These are phyloP conservation scores for Amaranthus tricolor DNA, from an alignment of 179 eudicot species.

Conservation along the genomic window DNA sequence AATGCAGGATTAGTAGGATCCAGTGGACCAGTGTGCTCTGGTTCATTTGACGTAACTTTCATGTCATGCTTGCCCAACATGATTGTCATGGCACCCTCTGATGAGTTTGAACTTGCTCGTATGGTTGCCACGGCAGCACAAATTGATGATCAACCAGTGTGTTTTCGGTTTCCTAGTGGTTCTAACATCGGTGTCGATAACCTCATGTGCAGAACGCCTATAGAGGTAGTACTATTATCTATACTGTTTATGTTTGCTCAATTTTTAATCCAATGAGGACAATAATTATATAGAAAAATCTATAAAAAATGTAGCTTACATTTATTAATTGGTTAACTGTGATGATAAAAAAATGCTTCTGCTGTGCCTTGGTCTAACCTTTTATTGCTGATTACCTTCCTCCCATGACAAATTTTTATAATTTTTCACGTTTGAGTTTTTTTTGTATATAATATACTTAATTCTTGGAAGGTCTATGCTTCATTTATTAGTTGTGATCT, in stretches of 20 bases:
- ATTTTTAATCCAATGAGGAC: background rate
- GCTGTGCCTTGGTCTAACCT: background rate
- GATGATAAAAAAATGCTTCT: background rate
- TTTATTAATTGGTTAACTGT: background rate
- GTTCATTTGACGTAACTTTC: constrained; percentile 78
- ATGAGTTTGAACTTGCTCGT: constrained; percentile 78
- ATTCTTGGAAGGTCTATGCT: background rate
- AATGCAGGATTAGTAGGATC: constrained; percentile 87
- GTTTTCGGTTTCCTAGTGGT: constrained; percentile 87
- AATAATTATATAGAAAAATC: background rate
- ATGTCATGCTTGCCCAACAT: constrained; percentile 96
- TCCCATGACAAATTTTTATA: background rate
- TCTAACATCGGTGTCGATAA: constrained; percentile 40
- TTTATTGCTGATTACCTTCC: background rate
- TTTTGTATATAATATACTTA: background rate
- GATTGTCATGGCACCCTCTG: constrained; percentile 97
- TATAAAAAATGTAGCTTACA: background rate
- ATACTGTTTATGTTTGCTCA: background rate
- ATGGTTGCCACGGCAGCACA: constrained; percentile 78
- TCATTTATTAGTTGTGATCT: constrained; percentile 7
- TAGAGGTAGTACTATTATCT: constrained; percentile 50
- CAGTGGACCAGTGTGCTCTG: constrained; percentile 69
- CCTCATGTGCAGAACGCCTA: constrained; percentile 41
- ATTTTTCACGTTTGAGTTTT: background rate
- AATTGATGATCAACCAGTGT: constrained; percentile 73